phyloP scores from a whole-genome alignment of 352 stramenopile species.

The Phytopythium helicoides region DNA sequence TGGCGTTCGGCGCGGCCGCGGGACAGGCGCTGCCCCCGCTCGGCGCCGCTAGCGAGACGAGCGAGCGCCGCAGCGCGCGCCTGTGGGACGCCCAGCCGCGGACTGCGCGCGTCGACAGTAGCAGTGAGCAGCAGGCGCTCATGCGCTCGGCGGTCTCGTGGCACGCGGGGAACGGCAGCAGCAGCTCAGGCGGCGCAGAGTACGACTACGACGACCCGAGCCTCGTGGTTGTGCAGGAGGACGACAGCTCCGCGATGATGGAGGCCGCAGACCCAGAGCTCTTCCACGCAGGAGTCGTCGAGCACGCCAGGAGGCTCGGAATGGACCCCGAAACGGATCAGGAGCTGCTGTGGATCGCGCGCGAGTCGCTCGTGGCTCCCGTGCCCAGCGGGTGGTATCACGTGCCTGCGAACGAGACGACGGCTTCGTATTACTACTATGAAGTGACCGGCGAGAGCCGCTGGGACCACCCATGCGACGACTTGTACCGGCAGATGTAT shows the following conservation, averaged over 20 bases:
- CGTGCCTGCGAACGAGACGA: slow-evolving; percentile 54
- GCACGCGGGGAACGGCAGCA: slow-evolving; percentile 30
- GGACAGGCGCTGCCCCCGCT: not conserved
- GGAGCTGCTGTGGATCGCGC: slow-evolving; percentile 73
- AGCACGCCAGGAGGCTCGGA: slow-evolving; percentile 67
- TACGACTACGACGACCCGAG: slow-evolving; percentile 14
- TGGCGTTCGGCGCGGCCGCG: slow-evolving; percentile 21
- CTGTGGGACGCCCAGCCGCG: slow-evolving; percentile 9
- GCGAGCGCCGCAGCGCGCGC: not conserved
- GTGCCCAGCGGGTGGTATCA: slow-evolving; percentile 72
- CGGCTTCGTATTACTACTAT: slow-evolving; percentile 81
- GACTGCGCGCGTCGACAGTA: slow-evolving; percentile 15
- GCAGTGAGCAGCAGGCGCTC: slow-evolving; percentile 8
- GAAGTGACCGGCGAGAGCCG: slow-evolving; percentile 69
- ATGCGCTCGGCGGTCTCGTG: slow-evolving; percentile 23
- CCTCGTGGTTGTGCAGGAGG: slow-evolving; percentile 19
- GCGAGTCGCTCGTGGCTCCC: slow-evolving; percentile 68
- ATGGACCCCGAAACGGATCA: slow-evolving; percentile 54
- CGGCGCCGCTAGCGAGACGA: slow-evolving; percentile 15
- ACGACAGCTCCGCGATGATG: slow-evolving; percentile 41
- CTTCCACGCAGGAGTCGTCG: slow-evolving; percentile 71
- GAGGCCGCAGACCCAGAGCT: slow-evolving; percentile 60
- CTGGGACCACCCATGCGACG: slow-evolving; percentile 80
- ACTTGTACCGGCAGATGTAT: slow-evolving; percentile 62
- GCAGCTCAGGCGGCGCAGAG: not conserved